A percentile compares a stretch with the other conserved stretches of the same genome.
These are phyloP conservation scores for Leccinum fuscescens DNA, from an alignment of 1,284 basidiomycete species.

Conservation along the genomic window DNA sequence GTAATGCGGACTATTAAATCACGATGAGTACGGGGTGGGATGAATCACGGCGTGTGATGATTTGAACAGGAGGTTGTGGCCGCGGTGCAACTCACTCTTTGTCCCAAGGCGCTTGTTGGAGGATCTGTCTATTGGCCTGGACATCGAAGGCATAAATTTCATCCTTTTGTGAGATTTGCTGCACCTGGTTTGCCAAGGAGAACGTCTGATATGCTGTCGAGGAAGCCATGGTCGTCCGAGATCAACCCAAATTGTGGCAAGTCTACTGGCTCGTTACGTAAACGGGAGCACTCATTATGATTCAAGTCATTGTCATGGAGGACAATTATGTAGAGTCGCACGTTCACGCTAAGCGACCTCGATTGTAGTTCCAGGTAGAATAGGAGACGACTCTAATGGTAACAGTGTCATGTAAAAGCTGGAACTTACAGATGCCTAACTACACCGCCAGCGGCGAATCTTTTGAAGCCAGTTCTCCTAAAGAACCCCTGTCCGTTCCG, in stretches of 20 bases:
- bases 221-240: slow-evolving; percentile 25
- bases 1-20: slow-evolving; percentile 72
- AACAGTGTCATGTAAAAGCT: neutral
- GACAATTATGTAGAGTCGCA: no score
- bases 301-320: no score
- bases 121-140: slow-evolving; percentile 69
- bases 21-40: slow-evolving; percentile 3
- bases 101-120: slow-evolving; percentile 80
- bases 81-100: slow-evolving; percentile 59
- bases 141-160: slow-evolving; percentile 81
- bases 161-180: slow-evolving; percentile 69
- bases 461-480: slow-evolving; percentile 1
- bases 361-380: neutral
- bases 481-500: slow-evolving; percentile 21
- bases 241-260: slow-evolving; percentile 2
- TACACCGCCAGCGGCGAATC: slow-evolving; percentile 4
- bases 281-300: no score
- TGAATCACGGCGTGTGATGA: neutral
- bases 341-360: neutral
- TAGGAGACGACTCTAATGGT: no score
- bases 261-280: neutral
- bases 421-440: neutral
- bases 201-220: slow-evolving; percentile 78
- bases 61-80: slow-evolving; percentile 8
- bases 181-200: slow-evolving; percentile 78